A percentile compares a stretch with the other conserved stretches of the same genome.
Conservation (phyloP, 208 protist species). For the Trypanosoma lewisi region DNA sequence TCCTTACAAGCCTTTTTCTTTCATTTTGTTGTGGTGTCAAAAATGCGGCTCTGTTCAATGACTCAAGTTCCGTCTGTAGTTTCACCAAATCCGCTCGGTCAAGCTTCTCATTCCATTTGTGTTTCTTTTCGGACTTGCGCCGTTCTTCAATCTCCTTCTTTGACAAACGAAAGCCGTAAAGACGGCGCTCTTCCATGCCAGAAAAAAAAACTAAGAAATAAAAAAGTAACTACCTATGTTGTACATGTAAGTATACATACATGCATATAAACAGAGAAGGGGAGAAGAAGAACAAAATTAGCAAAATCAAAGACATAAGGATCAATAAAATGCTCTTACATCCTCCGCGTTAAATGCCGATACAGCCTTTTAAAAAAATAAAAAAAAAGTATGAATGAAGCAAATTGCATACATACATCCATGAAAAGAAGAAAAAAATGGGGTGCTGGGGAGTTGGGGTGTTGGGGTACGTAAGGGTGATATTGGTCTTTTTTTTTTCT, state of each 20-base stretch:
- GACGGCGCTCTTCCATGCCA: slow-evolving; percentile 27
- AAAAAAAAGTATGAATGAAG: no score
- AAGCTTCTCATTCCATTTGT: slow-evolving; percentile 57
- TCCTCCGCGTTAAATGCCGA: no score
- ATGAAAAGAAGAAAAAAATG: not conserved
- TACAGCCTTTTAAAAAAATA: no score
- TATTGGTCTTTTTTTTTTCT: no score
- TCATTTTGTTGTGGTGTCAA: slow-evolving; percentile 69
- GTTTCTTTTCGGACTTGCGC: slow-evolving; percentile 41
- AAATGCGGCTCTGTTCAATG: slow-evolving; percentile 50
- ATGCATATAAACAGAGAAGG: no score
- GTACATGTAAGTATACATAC: slow-evolving; percentile 3
- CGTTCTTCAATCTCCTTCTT: slow-evolving; percentile 42
- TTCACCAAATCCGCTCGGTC: slow-evolving; percentile 48
- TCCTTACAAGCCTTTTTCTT: slow-evolving; percentile 54
- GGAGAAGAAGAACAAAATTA: no score
- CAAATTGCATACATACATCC: not conserved
- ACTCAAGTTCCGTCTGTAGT: slow-evolving; percentile 48
- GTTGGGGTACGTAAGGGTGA: no score
- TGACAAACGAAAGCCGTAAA: slow-evolving; percentile 56
- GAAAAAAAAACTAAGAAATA: slow-evolving; percentile 17
- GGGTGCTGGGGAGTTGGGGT: no score
- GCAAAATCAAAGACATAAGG: not conserved
- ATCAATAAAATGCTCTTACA: not conserved
- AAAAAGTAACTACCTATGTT: slow-evolving; percentile 1